phyloP scores from a whole-genome alignment of 2,329 filamentous ascomycete species.

The Dactylonectria macrodidyma region DNA sequence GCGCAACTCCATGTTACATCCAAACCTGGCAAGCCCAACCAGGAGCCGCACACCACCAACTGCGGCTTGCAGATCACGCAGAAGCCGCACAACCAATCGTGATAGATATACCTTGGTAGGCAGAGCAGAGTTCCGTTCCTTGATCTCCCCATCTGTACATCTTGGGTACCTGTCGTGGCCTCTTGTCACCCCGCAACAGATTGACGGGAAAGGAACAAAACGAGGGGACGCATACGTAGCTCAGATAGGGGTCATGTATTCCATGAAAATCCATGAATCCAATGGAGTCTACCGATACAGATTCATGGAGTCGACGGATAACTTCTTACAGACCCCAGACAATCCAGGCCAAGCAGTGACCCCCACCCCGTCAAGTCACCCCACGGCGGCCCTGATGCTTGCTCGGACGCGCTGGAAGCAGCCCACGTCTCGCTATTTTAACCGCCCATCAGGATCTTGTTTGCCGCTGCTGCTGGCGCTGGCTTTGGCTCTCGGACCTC shows the following conservation, averaged over 20 bases:
- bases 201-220: constrained; percentile 19
- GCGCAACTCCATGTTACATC: constrained; percentile 20
- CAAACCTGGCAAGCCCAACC: constrained; percentile 25
- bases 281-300: no score
- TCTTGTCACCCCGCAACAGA: constrained; percentile 11
- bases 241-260: constrained; percentile 14
- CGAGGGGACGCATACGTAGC: neutral
- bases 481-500: constrained; percentile 15
- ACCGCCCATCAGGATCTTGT: neutral
- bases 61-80: constrained; percentile 28
- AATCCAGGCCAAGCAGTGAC: constrained; percentile 11
- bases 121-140: no score
- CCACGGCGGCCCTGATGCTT: constrained; percentile 24
- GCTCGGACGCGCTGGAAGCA: neutral
- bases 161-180: constrained; percentile 1
- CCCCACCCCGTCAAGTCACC: constrained; percentile 26
- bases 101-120: neutral
- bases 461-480: constrained; percentile 7
- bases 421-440: neutral
- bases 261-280: no score
- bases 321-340: constrained; percentile 11
- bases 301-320: no score
- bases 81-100: constrained; percentile 19
- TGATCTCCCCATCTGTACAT: neutral
- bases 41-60: constrained; percentile 31